Evolutionary conservation across 805 yeast species (phyloP).

Genomic region (Lipomyces lipofer): DNA sequence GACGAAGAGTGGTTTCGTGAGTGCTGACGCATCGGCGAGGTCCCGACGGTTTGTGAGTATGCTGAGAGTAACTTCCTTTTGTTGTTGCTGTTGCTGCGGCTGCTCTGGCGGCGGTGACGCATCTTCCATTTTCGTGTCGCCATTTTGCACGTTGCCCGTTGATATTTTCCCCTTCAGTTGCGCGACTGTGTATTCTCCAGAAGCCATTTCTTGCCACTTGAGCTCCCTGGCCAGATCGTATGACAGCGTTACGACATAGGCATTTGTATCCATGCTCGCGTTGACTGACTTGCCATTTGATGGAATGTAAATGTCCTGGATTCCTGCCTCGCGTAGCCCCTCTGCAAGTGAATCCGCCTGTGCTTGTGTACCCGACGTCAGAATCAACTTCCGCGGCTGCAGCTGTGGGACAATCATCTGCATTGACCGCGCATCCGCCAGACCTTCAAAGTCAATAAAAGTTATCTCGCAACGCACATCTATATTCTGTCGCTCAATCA

Average conservation of each 20-base stretch:
- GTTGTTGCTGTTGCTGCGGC: not conserved
- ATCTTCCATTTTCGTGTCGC: conserved; percentile 15
- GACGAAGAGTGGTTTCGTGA: conserved; percentile 57
- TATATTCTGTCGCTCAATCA: conserved; percentile 41
- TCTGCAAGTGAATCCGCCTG: conserved; percentile 27
- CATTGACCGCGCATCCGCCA: conserved; percentile 80
- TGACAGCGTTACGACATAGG: conserved; percentile 67
- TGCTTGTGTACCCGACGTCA: conserved; percentile 47
- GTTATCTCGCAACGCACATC: conserved; percentile 68
- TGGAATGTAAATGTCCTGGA: conserved; percentile 30
- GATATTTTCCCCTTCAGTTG: conserved; percentile 74
- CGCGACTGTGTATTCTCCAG: conserved; percentile 76
- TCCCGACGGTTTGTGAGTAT: conserved; percentile 11
- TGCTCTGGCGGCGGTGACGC: conserved; percentile 23
- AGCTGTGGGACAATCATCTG: conserved; percentile 73
- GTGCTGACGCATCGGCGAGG: conserved; percentile 17
- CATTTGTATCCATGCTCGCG: conserved; percentile 50
- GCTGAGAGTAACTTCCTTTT: conserved; percentile 1
- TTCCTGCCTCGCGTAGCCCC: conserved; percentile 33
- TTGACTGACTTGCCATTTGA: conserved; percentile 32
- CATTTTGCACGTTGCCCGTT: no score
- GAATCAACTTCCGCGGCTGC: conserved; percentile 71
- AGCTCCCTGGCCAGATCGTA: conserved; percentile 59
- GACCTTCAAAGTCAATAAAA: conserved; percentile 77
- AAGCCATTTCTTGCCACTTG: conserved; percentile 77